phyloP scores from a whole-genome alignment of 129 eudicot genomes.

The Chrysanthemum lavandulifolium region DNA sequence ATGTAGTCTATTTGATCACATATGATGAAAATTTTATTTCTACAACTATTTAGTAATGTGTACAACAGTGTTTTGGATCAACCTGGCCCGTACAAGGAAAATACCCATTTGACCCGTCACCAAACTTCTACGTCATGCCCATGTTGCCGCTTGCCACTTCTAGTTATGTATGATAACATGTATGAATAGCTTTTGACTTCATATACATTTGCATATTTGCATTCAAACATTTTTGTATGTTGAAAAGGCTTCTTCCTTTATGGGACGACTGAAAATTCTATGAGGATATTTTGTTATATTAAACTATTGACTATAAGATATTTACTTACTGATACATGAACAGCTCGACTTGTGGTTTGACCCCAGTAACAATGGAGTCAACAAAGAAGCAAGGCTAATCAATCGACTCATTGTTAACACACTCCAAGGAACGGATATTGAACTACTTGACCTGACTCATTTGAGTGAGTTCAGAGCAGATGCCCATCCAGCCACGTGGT shows the following conservation, averaged over 20 bases:
- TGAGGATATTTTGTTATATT: constrained; percentile 1
- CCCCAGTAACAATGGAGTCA: constrained; percentile 83
- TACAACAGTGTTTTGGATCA: no score
- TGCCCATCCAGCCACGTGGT: constrained; percentile 94
- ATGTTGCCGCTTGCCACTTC: no score
- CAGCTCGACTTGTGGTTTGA: constrained; percentile 99
- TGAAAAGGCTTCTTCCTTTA: not conserved
- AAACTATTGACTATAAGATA: not conserved
- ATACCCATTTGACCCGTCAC: no score
- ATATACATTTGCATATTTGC: not conserved
- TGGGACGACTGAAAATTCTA: not conserved
- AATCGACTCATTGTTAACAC: constrained; percentile 52
- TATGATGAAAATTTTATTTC: no score
- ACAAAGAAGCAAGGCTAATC: constrained; percentile 80
- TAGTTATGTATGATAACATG: not conserved
- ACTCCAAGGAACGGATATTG: constrained; percentile 54
- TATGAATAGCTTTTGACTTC: not conserved
- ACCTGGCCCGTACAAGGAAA: no score
- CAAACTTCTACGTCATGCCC: no score
- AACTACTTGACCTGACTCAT: constrained; percentile 66
- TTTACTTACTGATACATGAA: constrained; percentile 32
- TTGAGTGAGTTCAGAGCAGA: constrained; percentile 90
- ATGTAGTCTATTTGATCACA: no score
- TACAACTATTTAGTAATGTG: no score
- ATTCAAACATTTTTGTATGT: not conserved